phyloP scores from a whole-genome alignment of 176 grass and related monocot species.

The Phoenix dactylifera region DNA sequence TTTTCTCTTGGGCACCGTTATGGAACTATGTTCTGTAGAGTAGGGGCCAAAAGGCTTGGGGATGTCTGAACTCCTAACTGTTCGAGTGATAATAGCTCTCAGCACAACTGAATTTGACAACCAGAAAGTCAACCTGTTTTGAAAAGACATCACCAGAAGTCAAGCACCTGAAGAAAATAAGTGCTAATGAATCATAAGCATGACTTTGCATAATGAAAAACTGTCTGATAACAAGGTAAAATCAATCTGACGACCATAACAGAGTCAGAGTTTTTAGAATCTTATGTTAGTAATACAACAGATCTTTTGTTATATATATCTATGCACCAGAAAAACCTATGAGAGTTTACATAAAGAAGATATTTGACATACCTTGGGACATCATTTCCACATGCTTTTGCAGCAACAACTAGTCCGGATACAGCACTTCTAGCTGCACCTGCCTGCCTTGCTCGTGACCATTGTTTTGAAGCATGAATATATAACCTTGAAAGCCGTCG shows the following conservation, averaged over 20 bases:
- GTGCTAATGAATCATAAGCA: no score
- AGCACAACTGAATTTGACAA: conserved; percentile 81
- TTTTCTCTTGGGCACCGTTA: conserved; percentile 40
- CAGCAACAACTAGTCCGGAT: conserved; percentile 79
- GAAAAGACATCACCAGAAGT: conserved; percentile 18
- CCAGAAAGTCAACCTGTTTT: conserved; percentile 89
- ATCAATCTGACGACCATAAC: no score
- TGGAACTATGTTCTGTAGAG: conserved; percentile 26
- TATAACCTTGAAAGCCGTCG: conserved; percentile 76
- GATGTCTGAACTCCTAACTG: conserved; percentile 33
- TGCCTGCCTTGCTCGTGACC: conserved; percentile 55
- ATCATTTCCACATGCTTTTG: conserved; percentile 92
- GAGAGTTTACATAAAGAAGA: conserved; percentile 12
- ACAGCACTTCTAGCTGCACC: conserved; percentile 81
- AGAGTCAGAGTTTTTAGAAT: no score
- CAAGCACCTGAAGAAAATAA: no score
- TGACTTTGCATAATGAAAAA: no score
- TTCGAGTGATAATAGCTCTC: conserved; percentile 67
- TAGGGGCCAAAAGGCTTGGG: conserved; percentile 16
- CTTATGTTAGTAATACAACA: no score
- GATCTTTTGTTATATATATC: not conserved
- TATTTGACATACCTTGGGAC: conserved; percentile 57
- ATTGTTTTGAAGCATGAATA: conserved; percentile 55
- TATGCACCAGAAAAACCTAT: not conserved
- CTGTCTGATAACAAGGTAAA: not conserved